These are phyloP conservation scores for Aegilops sharonensis DNA, from an alignment of 176 grass and related monocot species.

Conservation along the genomic window DNA sequence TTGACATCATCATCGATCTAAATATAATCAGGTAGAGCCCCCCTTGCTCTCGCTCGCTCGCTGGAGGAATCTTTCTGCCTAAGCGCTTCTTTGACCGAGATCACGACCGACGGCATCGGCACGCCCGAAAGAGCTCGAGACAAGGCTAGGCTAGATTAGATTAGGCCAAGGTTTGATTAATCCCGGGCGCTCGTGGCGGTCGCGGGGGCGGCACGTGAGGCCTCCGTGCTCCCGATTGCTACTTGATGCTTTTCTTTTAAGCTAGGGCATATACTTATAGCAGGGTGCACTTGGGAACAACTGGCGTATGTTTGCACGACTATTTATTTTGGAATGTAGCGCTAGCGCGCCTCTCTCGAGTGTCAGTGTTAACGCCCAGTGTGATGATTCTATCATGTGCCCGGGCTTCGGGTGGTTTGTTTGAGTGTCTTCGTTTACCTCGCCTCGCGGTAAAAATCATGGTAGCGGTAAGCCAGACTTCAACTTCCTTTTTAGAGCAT, in stretches of 20 bases:
- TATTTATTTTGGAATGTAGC: constrained; percentile 40
- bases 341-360: not conserved
- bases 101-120: constrained; percentile 18
- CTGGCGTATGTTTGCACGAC: constrained; percentile 40
- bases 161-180: not conserved
- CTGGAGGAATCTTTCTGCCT: constrained; percentile 19
- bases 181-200: too few species aligned
- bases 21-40: not conserved
- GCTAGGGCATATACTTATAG: not conserved
- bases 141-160: not conserved
- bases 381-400: constrained; percentile 50
- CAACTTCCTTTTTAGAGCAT: too few species aligned
- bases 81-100: constrained; percentile 45
- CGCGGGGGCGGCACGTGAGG: constrained; percentile 34
- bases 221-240: not conserved
- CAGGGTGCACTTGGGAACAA: not conserved
- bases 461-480: too few species aligned
- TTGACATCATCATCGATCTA: not conserved
- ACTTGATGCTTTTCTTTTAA: not conserved
- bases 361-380: not conserved
- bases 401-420: too few species aligned
- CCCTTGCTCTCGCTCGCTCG: not conserved
- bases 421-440: too few species aligned
- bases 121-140: constrained; percentile 6
- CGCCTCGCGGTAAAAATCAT: too few species aligned